A percentile compares a stretch with the other conserved stretches of the same genome.
Evolutionary conservation across 176 grass and related monocot genomes (phyloP).

Genomic region (Zoysia pacifica): DNA sequence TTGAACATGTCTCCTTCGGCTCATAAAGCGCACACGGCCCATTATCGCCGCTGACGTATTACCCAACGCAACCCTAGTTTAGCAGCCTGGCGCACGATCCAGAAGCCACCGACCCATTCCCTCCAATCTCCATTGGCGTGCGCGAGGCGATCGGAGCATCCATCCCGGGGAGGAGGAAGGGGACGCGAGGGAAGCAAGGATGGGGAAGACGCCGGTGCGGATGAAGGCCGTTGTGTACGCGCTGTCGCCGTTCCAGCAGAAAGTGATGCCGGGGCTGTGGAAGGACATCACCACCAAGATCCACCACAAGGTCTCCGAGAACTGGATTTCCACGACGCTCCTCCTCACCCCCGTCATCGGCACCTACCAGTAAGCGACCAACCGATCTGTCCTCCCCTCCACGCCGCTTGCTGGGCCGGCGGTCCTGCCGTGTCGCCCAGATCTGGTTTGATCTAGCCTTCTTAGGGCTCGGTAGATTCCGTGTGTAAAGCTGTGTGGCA

Average conservation of each 20-base stretch:
- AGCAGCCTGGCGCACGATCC: not conserved
- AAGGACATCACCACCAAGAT: slow-evolving; percentile 97
- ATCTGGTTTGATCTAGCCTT: slow-evolving; percentile 26
- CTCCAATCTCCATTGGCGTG: not conserved
- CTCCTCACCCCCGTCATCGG: slow-evolving; percentile 74
- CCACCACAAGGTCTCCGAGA: slow-evolving; percentile 98
- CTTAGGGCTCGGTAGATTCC: not conserved
- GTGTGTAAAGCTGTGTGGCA: not conserved
- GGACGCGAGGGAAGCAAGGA: slow-evolving; percentile 23
- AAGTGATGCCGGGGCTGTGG: slow-evolving; percentile 96
- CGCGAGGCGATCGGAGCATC: slow-evolving; percentile 35
- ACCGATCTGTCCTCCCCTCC: not conserved
- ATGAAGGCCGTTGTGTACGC: slow-evolving; percentile 98
- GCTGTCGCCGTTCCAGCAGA: slow-evolving; percentile 99
- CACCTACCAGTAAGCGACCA: slow-evolving; percentile 71
- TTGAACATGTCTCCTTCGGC: not conserved
- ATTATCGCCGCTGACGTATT: not conserved
- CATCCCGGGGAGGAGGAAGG: slow-evolving; percentile 17
- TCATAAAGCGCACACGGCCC: not conserved
- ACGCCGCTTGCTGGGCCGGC: not conserved
- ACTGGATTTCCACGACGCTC: slow-evolving; percentile 93
- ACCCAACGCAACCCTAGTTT: slow-evolving; percentile 38
- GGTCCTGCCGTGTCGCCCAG: not conserved
- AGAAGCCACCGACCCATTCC: slow-evolving; percentile 4
- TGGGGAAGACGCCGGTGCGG: slow-evolving; percentile 89